These are phyloP conservation scores for Volvox reticuliferus DNA, from an alignment of 139 green algal genomes.

Conservation along the genomic window DNA sequence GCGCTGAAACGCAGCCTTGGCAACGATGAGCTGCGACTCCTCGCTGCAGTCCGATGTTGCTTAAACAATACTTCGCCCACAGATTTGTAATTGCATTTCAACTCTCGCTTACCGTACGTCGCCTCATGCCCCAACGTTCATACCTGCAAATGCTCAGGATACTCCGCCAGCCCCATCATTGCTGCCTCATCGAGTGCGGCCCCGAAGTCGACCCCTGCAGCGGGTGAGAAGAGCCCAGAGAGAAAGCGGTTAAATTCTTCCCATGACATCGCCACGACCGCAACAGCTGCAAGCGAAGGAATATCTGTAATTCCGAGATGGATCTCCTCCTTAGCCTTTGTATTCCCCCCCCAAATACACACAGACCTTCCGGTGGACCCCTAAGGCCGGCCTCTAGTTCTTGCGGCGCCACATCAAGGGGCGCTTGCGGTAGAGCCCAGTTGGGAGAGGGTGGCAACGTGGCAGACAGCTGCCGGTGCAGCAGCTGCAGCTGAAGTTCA, in stretches of 20 bases:
- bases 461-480: slow-evolving; percentile 42
- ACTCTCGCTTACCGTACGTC: background rate
- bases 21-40: background rate
- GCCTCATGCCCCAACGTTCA: background rate
- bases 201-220: background rate
- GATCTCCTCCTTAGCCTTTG: no score
- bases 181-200: slow-evolving; percentile 4
- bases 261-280: no score
- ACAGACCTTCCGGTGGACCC: no score
- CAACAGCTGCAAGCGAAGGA: no score
- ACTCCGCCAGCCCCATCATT: slow-evolving; percentile 38
- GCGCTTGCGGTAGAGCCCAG: background rate
- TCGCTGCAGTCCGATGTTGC: background rate
- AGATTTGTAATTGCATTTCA: background rate
- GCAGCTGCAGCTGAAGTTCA: slow-evolving; percentile 30
- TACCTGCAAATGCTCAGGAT: slow-evolving; percentile 37
- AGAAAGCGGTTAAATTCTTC: no score
- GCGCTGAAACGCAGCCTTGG: no score
- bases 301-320: no score
- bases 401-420: no score
- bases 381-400: no score
- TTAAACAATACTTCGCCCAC: background rate
- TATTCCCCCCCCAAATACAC: no score
- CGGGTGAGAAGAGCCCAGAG: background rate
- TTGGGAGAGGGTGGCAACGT: background rate